Evolutionary conservation across 2,329 filamentous ascomycete genomes (phyloP).

Genomic region (Colletotrichum simmondsii): DNA sequence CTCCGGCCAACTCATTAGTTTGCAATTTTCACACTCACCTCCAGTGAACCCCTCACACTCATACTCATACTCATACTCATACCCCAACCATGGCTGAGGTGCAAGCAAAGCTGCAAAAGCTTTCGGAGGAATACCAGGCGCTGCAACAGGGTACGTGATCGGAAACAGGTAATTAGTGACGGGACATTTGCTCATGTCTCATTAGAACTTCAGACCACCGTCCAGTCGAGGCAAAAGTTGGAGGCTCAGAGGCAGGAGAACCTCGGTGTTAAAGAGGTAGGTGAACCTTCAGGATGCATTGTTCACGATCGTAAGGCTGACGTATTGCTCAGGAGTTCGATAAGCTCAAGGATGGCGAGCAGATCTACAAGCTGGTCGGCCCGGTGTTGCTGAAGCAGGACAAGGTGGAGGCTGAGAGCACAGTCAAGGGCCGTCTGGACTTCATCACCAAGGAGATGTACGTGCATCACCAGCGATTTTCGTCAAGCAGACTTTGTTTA

Average conservation of each 20-base stretch:
- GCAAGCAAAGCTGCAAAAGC: slow-evolving; percentile 81
- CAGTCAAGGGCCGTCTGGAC: slow-evolving; percentile 89
- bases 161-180: neutral
- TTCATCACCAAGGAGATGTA: slow-evolving; percentile 96
- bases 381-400: slow-evolving; percentile 96
- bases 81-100: slow-evolving; percentile 70
- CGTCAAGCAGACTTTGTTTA: neutral
- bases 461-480: slow-evolving; percentile 43
- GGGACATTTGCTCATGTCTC: slow-evolving; percentile 4
- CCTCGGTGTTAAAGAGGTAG: slow-evolving; percentile 82
- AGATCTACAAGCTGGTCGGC: slow-evolving; percentile 95
- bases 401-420: slow-evolving; percentile 87
- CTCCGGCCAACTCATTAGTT: neutral
- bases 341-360: slow-evolving; percentile 80
- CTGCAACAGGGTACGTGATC: slow-evolving; percentile 75
- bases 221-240: slow-evolving; percentile 87
- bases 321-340: slow-evolving; percentile 76
- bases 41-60: slow-evolving; percentile 21
- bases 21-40: slow-evolving; percentile 6
- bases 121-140: slow-evolving; percentile 89
- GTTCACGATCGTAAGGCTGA: neutral
- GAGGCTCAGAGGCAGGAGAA: slow-evolving; percentile 97
- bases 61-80: neutral
- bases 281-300: no score
- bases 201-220: slow-evolving; percentile 80